Base-by-base conservation (phyloP, 306 rosid species). In the Fagus crenata region DNA sequence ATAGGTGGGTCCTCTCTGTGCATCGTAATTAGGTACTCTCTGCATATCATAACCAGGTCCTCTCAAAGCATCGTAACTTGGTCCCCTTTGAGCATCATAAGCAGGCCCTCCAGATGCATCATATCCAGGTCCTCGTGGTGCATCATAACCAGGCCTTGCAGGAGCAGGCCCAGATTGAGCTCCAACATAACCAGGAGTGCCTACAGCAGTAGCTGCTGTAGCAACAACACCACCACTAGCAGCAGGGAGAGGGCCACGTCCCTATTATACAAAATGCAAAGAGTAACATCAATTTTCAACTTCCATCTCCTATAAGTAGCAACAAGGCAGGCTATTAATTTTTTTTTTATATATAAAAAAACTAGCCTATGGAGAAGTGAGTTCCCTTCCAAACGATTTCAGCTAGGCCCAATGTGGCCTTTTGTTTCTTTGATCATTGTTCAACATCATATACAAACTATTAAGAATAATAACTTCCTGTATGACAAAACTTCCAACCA, bases 11-110 rank as follows among this genome's bases (percentile, higher is more conserved):
- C 87, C 76, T 80, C 92, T 87, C 75, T 87, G 92, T 6, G 85
- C 42, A 72, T 93, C 93, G 31, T 89, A 89, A 4, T 78, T 37
- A 40, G 80, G 70, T 67, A 76, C 78, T 28, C 88, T 86, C 51
- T 89, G 95, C 7, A 73, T 43, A 63, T 91, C 96, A 39, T 91
- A 91, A 59, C 85, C 67, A 49, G 89, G 77, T 71, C 87, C 90
- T 78, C 90, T 84, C 17, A 82, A 69, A 61, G 86, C 76, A 75
- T 84, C 80, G 31, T 85, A 88, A 49, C 81, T 80, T 36, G 88
- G 81, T 41, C 71, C 82, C 13, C 87, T 63, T 0, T 64, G 53
- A 12, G 72, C 53, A 55, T 81, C 88, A 7, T 67, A 80, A 49
- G 35, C 67, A 37, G 71, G 43, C 49, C 84, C 81, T 28, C 69